Evolutionary conservation across 208 protist species (phyloP).

Genomic region (Entamoeba dispar): DNA sequence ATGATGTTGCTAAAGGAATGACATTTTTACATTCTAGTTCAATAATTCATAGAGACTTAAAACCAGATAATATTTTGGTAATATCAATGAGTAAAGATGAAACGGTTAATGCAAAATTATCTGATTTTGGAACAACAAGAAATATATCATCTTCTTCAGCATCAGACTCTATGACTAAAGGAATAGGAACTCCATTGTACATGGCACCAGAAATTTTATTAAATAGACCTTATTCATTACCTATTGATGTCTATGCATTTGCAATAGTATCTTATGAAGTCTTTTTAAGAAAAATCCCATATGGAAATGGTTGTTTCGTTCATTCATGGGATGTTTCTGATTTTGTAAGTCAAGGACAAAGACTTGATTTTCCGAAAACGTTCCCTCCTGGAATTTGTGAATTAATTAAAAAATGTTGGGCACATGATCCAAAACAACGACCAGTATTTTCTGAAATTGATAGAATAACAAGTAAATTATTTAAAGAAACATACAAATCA

Average conservation of each 20-base stretch:
- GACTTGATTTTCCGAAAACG: not conserved
- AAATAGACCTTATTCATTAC: conserved; percentile 20
- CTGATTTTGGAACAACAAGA: conserved; percentile 7
- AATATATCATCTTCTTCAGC: not conserved
- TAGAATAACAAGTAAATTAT: not conserved
- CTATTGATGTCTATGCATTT: conserved; percentile 38
- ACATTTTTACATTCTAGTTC: not conserved
- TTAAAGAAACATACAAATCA: too few species aligned
- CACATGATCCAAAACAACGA: not conserved
- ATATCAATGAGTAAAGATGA: not conserved
- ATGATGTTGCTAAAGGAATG: conserved; percentile 1
- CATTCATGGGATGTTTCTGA: not conserved
- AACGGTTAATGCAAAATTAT: conserved; percentile 6
- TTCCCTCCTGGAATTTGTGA: not conserved
- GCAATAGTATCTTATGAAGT: conserved; percentile 36
- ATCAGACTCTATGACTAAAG: not conserved
- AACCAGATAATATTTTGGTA: conserved; percentile 1
- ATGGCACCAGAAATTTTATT: conserved; percentile 34
- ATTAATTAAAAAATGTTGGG: conserved; percentile 9
- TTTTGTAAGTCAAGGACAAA: not conserved
- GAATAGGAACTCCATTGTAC: conserved; percentile 16
- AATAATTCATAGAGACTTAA: conserved; percentile 13
- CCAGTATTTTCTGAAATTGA: not conserved
- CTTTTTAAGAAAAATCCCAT: conserved; percentile 20
- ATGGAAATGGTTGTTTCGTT: not conserved